Evolutionary conservation across 1,284 basidiomycete genomes (phyloP).

Genomic region (Chalciporus piperatoides): DNA sequence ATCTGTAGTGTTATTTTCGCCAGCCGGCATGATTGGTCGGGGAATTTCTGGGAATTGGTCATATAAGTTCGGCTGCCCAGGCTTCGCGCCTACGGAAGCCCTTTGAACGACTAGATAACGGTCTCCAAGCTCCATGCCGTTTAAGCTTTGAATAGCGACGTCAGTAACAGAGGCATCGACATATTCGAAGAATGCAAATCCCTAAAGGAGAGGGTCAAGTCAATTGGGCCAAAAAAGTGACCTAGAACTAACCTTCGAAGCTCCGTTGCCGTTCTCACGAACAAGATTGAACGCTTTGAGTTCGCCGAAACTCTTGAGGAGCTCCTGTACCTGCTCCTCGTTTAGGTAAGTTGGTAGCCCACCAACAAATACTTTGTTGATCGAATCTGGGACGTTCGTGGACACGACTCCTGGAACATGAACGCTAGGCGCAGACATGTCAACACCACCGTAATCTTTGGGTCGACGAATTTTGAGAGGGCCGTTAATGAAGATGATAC

Average conservation of each 20-base stretch:
- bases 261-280: slow-evolving; percentile 84
- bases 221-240: background rate
- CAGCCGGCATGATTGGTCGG: slow-evolving; percentile 80
- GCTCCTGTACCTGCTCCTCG: slow-evolving; percentile 97
- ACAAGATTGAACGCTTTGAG: slow-evolving; percentile 97
- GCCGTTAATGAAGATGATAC: slow-evolving; percentile 89
- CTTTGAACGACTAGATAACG: slow-evolving; percentile 96
- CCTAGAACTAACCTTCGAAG: slow-evolving; percentile 69
- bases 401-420: slow-evolving; percentile 93
- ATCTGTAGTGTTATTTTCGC: slow-evolving; percentile 54
- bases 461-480: slow-evolving; percentile 95
- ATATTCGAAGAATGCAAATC: slow-evolving; percentile 99
- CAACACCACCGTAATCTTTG: slow-evolving; percentile 87
- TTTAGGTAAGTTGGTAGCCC: slow-evolving; percentile 93
- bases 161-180: slow-evolving; percentile 88
- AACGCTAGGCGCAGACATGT: slow-evolving; percentile 59
- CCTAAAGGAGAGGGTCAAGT: slow-evolving; percentile 46
- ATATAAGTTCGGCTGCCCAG: slow-evolving; percentile 60
- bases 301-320: slow-evolving; percentile 96
- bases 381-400: slow-evolving; percentile 95
- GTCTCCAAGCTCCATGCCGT: slow-evolving; percentile 97
- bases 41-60: slow-evolving; percentile 74
- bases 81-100: slow-evolving; percentile 88
- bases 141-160: slow-evolving; percentile 92
- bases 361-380: slow-evolving; percentile 98